Evolutionary conservation across 345 rosid genomes (phyloP), one percentile per base, ranked within the genome.

Genomic region (Eucalyptus dawsonii): DNA sequence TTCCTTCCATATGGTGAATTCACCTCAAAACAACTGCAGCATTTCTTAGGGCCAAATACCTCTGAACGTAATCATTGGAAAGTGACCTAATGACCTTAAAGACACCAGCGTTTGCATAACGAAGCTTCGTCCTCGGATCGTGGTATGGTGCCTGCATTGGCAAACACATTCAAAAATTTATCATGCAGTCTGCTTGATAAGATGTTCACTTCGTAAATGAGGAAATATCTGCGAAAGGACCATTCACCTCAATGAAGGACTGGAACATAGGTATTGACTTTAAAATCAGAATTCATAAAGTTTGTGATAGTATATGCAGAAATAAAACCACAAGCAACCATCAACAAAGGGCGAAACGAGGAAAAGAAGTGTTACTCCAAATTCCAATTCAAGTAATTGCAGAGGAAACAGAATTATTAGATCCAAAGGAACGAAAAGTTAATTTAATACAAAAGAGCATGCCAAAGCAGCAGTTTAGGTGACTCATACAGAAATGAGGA

Each of bases 11-110:
- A 10, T 29, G n/a, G 56, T 62, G n/a, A 69, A 29, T 44, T 91
- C 92, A 97, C 95, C 91, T 96, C 92, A 97, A 93, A 91, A 96
- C 95, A 88, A 95, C 95, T 7, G 97, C 98, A 7, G 99, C 99
- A 89, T 96, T 96, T 91, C 99, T 94, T 14, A 97, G 91, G 90
- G 98, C 91, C 88, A 98, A 92, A 89, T 98, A 98, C 87, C 97
- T 95, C 88, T 97, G 99, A 90, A 95, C 99, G 88, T 96, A 92
- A 56, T 95, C 96, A 81, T 94, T 91, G 24, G 99, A 97, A 88
- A 98, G 99, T 44, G 97, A 94, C 80, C 99, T 93, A 51, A 98
- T 90, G 76, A 93, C 91, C 95, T 97, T 95, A 93, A 97, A 98
- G 62, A 97, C 96, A 19, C 95, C 94, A 1, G 98, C 67, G 91